A percentile compares a stretch with the other conserved stretches of the same genome.
Evolutionary conservation across 1,284 basidiomycete species (phyloP).

Genomic region (Ceratobasidium sp.): DNA sequence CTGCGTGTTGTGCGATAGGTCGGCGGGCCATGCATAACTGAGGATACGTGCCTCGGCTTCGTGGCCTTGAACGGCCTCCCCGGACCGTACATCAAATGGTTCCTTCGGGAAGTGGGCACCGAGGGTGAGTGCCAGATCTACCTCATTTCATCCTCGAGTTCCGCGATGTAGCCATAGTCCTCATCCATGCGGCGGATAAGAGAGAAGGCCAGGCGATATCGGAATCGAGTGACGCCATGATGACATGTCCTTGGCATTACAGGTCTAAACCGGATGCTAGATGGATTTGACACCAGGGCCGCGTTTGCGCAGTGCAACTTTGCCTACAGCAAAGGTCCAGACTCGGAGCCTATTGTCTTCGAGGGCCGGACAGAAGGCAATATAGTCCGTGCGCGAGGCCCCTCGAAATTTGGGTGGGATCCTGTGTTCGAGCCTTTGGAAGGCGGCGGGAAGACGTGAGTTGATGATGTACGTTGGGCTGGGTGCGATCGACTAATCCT

Average conservation of each 20-base stretch:
- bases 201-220: conserved; percentile 11
- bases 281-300: conserved; percentile 79
- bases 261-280: conserved; percentile 87
- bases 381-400: conserved; percentile 87
- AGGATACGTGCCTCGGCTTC: conserved; percentile 95
- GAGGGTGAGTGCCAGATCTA: conserved; percentile 58
- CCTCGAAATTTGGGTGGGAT: conserved; percentile 85
- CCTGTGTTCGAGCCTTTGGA: conserved; percentile 82
- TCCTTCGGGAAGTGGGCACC: conserved; percentile 80
- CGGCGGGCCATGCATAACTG: conserved; percentile 89
- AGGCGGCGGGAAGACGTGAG: conserved; percentile 77
- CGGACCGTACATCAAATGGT: conserved; percentile 97
- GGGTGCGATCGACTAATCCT: background rate
- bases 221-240: conserved; percentile 9
- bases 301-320: conserved; percentile 96
- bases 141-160: conserved; percentile 26
- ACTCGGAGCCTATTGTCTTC: conserved; percentile 73
- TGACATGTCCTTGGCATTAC: conserved; percentile 28
- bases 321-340: conserved; percentile 88
- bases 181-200: background rate
- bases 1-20: conserved; percentile 55
- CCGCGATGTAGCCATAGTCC: background rate
- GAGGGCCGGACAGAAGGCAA: conserved; percentile 88
- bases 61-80: conserved; percentile 89
- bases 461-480: conserved; percentile 35